These are phyloP conservation scores for Pneumocystis murina DNA, from an alignment of 1,139 yeast species.

Conservation along the genomic window DNA sequence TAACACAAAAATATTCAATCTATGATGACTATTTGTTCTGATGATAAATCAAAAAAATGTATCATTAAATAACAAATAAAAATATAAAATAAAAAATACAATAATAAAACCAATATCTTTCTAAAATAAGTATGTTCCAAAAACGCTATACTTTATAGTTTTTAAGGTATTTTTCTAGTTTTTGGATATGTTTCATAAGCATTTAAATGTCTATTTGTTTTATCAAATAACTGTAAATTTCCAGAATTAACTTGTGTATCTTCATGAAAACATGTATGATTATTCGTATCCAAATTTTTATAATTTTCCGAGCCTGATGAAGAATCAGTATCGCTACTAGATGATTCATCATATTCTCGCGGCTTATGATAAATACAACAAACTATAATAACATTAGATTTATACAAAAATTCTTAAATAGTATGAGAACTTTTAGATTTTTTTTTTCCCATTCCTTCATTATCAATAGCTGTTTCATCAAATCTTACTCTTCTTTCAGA, in stretches of 20 bases:
- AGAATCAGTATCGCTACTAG: conserved; percentile 7
- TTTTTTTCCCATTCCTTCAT: conserved; percentile 11
- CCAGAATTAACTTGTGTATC: not conserved
- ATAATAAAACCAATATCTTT: not conserved
- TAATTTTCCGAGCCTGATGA: conserved; percentile 5
- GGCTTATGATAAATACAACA: conserved; percentile 13
- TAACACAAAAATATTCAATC: not conserved
- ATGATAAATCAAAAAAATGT: not conserved
- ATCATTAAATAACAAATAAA: not conserved
- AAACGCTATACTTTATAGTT: not conserved
- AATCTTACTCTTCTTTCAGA: conserved; percentile 11
- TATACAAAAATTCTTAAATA: not conserved
- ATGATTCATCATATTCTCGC: conserved; percentile 10
- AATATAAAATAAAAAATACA: not conserved
- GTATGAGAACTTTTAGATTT: conserved; percentile 8
- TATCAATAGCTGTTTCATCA: conserved; percentile 11
- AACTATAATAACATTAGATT: not conserved
- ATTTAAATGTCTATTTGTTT: not conserved
- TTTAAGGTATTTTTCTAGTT: not conserved
- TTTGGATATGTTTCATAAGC: not conserved
- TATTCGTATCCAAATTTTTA: not conserved
- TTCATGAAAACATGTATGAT: not conserved
- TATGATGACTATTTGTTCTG: conserved; percentile 1
- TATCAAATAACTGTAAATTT: not conserved
- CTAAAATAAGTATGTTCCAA: not conserved